Evolutionary conservation across 2,329 filamentous ascomycete species (phyloP).

Genomic region (Sclerotinia trifoliorum): DNA sequence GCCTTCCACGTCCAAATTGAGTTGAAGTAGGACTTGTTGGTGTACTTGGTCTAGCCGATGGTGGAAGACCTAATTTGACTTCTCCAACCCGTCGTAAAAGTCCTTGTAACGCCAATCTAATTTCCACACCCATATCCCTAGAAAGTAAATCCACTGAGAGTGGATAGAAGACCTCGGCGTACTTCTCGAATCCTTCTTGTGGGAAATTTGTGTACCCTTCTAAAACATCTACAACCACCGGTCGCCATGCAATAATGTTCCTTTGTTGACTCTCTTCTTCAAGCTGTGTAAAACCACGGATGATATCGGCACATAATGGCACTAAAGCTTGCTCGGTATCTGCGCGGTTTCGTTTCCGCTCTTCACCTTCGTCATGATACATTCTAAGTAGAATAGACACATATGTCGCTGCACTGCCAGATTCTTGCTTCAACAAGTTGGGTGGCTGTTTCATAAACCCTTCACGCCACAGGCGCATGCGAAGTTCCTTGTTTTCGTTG

Average conservation of each 20-base stretch:
- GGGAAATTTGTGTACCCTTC: slow-evolving; percentile 90
- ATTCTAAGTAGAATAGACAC: slow-evolving; percentile 94
- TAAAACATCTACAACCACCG: slow-evolving; percentile 93
- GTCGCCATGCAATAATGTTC: slow-evolving; percentile 95
- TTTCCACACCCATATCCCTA: slow-evolving; percentile 76
- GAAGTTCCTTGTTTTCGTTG: slow-evolving; percentile 94
- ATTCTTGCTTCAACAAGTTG: slow-evolving; percentile 96
- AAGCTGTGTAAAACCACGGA: slow-evolving; percentile 77
- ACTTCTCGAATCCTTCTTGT: slow-evolving; percentile 71
- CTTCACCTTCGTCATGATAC: slow-evolving; percentile 86
- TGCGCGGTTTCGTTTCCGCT: slow-evolving; percentile 72
- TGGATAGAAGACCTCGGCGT: slow-evolving; percentile 83
- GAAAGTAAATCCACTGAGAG: slow-evolving; percentile 77
- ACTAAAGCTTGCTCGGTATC: slow-evolving; percentile 91
- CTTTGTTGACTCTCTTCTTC: slow-evolving; percentile 96
- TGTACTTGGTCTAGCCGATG: slow-evolving; percentile 22
- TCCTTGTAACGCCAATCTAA: slow-evolving; percentile 73
- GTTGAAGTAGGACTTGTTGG: slow-evolving; percentile 32
- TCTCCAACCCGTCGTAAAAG: slow-evolving; percentile 83
- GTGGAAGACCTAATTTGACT: slow-evolving; percentile 53
- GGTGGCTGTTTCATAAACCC: slow-evolving; percentile 99
- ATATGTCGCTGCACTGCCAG: slow-evolving; percentile 88
- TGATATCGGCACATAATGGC: slow-evolving; percentile 92
- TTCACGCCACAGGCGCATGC: slow-evolving; percentile 91
- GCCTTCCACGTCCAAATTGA: slow-evolving; percentile 29